phyloP scores from a whole-genome alignment of 441 rosid species.

The Populus hybrid region DNA sequence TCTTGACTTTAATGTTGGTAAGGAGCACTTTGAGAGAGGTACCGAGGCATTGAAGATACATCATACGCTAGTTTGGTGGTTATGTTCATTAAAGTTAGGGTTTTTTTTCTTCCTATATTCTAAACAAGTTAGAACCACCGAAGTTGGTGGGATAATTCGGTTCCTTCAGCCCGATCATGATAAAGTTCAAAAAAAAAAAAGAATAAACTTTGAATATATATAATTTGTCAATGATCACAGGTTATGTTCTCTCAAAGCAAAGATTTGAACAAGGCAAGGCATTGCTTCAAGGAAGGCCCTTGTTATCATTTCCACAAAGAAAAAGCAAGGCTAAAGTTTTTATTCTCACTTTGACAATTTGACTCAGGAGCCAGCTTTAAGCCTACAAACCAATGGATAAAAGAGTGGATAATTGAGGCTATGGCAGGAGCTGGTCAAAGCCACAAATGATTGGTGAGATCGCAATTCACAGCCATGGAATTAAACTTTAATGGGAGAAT shows the following conservation, averaged over 20 bases:
- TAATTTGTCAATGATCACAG: background rate
- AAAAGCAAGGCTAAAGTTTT: background rate
- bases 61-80: too few species aligned
- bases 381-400: background rate
- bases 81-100: too few species aligned
- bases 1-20: too few species aligned
- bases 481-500: background rate
- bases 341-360: background rate
- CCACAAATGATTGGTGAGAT: slow-evolving; percentile 9
- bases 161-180: background rate
- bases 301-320: slow-evolving; percentile 2
- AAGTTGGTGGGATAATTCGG: slow-evolving; percentile 1
- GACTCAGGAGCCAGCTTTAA: background rate
- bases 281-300: background rate
- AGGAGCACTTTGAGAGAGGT: too few species aligned
- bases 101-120: background rate
- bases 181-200: background rate
- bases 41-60: too few species aligned
- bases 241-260: slow-evolving; percentile 2
- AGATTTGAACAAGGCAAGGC: background rate
- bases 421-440: background rate
- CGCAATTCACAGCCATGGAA: background rate
- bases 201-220: background rate
- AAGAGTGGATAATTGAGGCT: background rate
- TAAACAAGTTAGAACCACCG: background rate